These are phyloP conservation scores for Ceratocystis lukuohia DNA, from an alignment of 2,329 filamentous ascomycete species.

Conservation along the genomic window DNA sequence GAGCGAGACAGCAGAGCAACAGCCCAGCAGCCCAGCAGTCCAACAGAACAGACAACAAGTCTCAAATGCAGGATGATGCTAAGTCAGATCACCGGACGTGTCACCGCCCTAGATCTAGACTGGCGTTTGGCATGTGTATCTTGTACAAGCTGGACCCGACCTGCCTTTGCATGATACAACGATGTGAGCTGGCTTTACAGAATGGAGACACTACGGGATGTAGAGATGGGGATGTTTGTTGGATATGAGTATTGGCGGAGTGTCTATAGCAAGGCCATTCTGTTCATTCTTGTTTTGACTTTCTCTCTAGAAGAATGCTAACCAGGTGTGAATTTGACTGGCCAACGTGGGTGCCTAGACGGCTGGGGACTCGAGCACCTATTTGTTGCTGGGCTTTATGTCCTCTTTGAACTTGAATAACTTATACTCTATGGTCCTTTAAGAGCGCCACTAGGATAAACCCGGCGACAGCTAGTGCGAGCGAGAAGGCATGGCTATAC, in stretches of 20 bases:
- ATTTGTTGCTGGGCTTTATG: neutral
- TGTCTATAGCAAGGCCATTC: neutral
- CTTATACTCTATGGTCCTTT: slow-evolving; percentile 23
- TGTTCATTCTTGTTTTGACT: neutral
- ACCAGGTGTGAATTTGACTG: neutral
- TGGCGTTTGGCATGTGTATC: neutral
- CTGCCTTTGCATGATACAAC: neutral
- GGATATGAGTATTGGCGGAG: too few relatives aligned
- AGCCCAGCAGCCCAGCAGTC: neutral
- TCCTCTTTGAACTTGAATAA: neutral
- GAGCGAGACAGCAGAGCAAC: neutral
- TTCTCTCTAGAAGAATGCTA: neutral
- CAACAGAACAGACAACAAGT: neutral
- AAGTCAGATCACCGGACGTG: neutral
- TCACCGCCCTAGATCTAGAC: neutral
- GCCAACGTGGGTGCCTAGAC: neutral
- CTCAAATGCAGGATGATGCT: neutral
- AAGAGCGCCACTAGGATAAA: slow-evolving; percentile 24
- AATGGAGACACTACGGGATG: neutral
- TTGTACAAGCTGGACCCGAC: neutral
- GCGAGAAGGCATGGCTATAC: slow-evolving; percentile 27
- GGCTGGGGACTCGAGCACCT: too few relatives aligned
- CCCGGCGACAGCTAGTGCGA: slow-evolving; percentile 24
- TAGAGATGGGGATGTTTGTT: neutral
- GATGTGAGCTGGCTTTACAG: neutral